Evolutionary conservation across 371 early-diverging fungal species (phyloP).

Genomic region (Rhizopus delemar): DNA sequence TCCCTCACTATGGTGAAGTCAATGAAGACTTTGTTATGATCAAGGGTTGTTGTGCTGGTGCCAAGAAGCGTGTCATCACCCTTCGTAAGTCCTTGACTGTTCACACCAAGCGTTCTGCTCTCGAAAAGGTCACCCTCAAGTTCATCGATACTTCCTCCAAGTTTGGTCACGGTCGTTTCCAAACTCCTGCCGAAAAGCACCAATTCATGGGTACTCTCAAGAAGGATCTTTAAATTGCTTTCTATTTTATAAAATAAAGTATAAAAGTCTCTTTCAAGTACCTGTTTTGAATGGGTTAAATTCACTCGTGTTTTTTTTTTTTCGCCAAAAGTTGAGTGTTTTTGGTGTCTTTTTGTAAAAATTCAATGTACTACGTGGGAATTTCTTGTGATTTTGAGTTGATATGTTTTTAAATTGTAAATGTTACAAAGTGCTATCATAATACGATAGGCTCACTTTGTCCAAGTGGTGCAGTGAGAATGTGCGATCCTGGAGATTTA

Average conservation of each 20-base stretch:
- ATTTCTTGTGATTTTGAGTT: too few species aligned
- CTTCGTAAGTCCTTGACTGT: constrained; percentile 97
- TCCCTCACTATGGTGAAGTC: constrained; percentile 99
- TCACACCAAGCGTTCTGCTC: constrained; percentile 93
- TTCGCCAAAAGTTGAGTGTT: too few species aligned
- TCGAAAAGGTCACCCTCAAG: constrained; percentile 96
- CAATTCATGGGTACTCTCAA: constrained; percentile 95
- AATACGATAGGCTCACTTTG: too few species aligned
- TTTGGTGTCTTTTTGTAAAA: too few species aligned
- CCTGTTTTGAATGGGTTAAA: too few species aligned
- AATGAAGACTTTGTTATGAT: constrained; percentile 99
- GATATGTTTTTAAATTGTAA: too few species aligned
- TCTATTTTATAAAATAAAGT: background rate
- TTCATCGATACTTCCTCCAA: constrained; percentile 99
- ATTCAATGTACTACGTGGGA: too few species aligned
- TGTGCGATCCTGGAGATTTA: too few species aligned
- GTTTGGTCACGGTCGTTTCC: constrained; percentile 99
- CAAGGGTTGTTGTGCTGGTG: constrained; percentile 99
- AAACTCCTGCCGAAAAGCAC: constrained; percentile 98
- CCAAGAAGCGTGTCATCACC: constrained; percentile 98
- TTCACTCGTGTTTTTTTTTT: too few species aligned
- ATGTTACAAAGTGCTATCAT: too few species aligned
- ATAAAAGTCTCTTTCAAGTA: background rate
- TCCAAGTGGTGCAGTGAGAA: too few species aligned
- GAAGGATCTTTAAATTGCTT: constrained; percentile 66